A percentile compares a stretch with the other conserved stretches of the same genome.
phyloP scores from a whole-genome alignment of 2,329 filamentous ascomycete species.

The Phaeoacremonium minimum region DNA sequence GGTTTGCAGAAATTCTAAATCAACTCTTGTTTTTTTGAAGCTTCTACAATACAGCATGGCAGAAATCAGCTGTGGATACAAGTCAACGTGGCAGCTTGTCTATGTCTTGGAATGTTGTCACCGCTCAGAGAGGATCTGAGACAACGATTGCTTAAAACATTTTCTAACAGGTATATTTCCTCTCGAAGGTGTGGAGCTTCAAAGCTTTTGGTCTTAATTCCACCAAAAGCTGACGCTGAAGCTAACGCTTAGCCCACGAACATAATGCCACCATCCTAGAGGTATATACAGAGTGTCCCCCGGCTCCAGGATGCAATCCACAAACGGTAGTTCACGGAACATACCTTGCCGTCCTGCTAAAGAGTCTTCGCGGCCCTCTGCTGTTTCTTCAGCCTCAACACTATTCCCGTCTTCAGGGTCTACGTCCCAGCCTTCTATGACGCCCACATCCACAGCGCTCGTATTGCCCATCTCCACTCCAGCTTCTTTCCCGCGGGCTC shows the following conservation, averaged over 20 bases:
- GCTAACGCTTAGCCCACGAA: constrained; percentile 77
- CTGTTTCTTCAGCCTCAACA: constrained; percentile 14
- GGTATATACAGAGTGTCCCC: constrained; percentile 90
- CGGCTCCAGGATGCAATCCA: constrained; percentile 74
- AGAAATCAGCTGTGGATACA: too few species aligned
- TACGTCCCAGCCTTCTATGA: constrained; percentile 58
- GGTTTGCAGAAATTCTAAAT: too few species aligned
- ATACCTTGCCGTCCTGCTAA: constrained; percentile 31
- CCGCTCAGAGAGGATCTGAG: too few species aligned
- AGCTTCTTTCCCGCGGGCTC: constrained; percentile 57
- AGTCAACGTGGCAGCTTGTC: too few species aligned
- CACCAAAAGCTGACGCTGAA: constrained; percentile 99
- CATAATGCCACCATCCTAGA: constrained; percentile 97
- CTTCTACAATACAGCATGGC: too few species aligned
- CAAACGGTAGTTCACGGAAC: constrained; percentile 59
- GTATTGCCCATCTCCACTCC: constrained; percentile 94
- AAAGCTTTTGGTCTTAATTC: constrained; percentile 52
- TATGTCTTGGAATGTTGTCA: too few species aligned
- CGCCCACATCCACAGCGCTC: constrained; percentile 70
- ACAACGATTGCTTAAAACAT: too few species aligned
- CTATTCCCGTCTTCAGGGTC: constrained; percentile 6
- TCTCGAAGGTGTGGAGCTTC: too few species aligned
- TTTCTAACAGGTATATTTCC: too few species aligned
- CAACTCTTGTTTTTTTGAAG: too few species aligned
- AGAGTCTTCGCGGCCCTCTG: constrained; percentile 11